Percentiles rank a stretch among this genome's conserved stretches.
These are phyloP conservation scores for Collybiopsis luxurians DNA, from an alignment of 768 basidiomycete genomes.

Conservation along the genomic window DNA sequence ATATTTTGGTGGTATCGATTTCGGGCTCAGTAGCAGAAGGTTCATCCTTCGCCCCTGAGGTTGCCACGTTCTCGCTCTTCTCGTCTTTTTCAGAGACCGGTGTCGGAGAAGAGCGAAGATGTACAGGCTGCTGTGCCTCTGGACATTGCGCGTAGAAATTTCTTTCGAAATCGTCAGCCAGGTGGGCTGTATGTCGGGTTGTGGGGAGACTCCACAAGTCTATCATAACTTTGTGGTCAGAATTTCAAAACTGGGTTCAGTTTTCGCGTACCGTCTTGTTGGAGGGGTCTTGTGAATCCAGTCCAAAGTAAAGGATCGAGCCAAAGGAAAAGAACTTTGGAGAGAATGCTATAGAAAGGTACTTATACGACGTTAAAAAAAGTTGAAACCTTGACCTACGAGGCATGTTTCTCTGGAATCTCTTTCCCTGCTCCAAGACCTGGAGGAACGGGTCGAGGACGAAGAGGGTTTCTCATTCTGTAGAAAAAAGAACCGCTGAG, in stretches of 20 bases:
- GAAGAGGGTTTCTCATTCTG: conserved; percentile 10
- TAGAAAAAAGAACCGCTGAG: background rate
- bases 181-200: conserved; percentile 25
- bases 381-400: conserved; percentile 7
- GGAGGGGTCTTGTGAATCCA: conserved; percentile 34
- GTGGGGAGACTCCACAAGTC: conserved; percentile 48
- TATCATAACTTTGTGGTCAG: conserved; percentile 15
- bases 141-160: conserved; percentile 44
- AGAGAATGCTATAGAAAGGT: conserved; percentile 18
- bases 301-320: conserved; percentile 32
- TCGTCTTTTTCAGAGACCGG: background rate
- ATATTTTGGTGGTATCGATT: conserved; percentile 1
- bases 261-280: conserved; percentile 29
- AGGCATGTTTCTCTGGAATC: conserved; percentile 14
- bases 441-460: conserved; percentile 15
- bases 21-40: background rate
- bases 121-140: conserved; percentile 32
- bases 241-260: background rate
- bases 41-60: background rate
- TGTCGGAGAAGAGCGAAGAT: background rate
- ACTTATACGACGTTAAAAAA: background rate
- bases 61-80: background rate
- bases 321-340: conserved; percentile 32
- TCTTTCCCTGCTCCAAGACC: conserved; percentile 13
- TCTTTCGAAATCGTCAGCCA: conserved; percentile 36